phyloP scores from a whole-genome alignment of 1,284 basidiomycete species.

The Thecaphora thlaspeos region DNA sequence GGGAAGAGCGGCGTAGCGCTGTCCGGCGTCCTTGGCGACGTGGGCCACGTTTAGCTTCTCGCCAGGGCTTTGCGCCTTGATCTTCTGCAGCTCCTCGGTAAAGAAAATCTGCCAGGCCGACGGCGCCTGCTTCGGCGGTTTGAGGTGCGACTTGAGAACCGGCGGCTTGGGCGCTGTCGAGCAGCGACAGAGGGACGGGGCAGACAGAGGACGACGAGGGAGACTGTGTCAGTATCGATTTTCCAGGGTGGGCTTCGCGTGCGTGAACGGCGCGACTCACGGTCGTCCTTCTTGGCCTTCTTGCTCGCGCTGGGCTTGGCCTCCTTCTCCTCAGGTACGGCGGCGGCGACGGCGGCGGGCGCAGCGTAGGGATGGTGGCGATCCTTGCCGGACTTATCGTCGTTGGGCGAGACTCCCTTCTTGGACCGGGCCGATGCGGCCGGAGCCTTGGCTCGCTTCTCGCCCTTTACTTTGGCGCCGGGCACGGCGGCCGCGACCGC shows the following conservation, averaged over 20 bases:
- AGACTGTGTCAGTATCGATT: no score
- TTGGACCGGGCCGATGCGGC: neutral
- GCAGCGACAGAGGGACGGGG: no score
- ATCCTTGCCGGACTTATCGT: neutral
- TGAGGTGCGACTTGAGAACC: constrained; percentile 64
- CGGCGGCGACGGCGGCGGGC: neutral
- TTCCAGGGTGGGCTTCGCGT: no score
- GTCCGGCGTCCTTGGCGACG: constrained; percentile 89
- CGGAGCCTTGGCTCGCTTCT: neutral
- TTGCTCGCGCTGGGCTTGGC: no score
- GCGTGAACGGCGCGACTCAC: no score
- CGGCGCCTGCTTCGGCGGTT: constrained; percentile 86
- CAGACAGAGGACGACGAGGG: no score
- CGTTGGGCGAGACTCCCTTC: neutral
- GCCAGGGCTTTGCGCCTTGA: constrained; percentile 63
- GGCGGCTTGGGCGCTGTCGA: constrained; percentile 58
- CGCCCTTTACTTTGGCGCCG: constrained; percentile 11
- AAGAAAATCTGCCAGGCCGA: constrained; percentile 97
- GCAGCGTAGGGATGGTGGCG: neutral
- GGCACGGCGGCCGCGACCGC: constrained; percentile 13
- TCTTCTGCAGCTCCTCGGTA: constrained; percentile 86
- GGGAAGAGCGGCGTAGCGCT: constrained; percentile 78
- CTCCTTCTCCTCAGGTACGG: no score
- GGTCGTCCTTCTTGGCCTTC: neutral
- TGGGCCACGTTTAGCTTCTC: constrained; percentile 88